Evolutionary conservation across 106 monocot genomes (phyloP).

Genomic region (Dendrobium nobile): DNA sequence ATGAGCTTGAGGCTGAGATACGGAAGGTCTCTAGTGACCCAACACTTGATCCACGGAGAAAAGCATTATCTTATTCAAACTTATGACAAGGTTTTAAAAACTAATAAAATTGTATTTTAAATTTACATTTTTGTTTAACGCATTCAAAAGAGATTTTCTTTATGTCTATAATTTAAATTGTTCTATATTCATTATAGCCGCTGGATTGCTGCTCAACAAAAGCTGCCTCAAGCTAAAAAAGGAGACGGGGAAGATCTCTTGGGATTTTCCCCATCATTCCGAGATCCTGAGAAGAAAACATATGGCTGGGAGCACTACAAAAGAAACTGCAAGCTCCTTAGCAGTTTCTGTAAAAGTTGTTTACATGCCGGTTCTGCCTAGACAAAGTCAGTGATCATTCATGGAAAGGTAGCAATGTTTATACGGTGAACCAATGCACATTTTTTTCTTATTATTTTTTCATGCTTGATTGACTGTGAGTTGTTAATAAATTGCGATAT

Average conservation of each 20-base stretch:
- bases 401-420: constrained; percentile 77
- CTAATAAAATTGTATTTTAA: constrained; percentile 3
- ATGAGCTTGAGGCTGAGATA: constrained; percentile 90
- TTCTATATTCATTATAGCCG: constrained; percentile 30
- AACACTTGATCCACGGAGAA: constrained; percentile 93
- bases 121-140: neutral
- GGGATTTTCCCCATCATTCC: constrained; percentile 74
- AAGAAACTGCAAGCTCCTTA: constrained; percentile 89
- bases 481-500: neutral
- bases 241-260: constrained; percentile 32
- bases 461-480: neutral
- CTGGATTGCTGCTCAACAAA: constrained; percentile 99
- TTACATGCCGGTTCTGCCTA: constrained; percentile 96
- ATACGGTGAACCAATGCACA: neutral
- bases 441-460: neutral
- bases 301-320: constrained; percentile 98
- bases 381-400: constrained; percentile 96
- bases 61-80: constrained; percentile 98
- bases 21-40: constrained; percentile 84
- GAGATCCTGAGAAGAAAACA: constrained; percentile 66
- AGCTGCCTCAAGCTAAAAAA: constrained; percentile 48
- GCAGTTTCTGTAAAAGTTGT: constrained; percentile 95
- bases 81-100: constrained; percentile 85
- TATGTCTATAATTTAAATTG: neutral
- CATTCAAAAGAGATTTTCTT: neutral